Base-by-base conservation (phyloP, 2,329 filamentous ascomycete genomes). In the Exophiala sp. region DNA sequence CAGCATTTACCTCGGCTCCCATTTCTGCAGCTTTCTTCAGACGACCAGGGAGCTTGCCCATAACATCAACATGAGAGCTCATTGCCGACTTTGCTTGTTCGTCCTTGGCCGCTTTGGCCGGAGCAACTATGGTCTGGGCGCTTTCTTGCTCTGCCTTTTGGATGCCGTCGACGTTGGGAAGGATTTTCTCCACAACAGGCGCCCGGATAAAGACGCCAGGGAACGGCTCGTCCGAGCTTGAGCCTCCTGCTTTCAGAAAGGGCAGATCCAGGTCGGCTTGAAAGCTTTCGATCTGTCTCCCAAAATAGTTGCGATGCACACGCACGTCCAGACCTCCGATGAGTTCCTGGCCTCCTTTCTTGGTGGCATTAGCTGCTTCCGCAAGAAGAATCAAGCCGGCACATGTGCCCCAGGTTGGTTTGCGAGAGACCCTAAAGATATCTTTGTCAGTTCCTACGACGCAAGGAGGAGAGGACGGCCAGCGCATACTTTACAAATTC, bases 331-430 rank as follows among this genome's bases (percentile, higher is more conserved):
- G 76, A 2, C 93, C 93, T 11, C 93, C 93, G 55, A 98, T 88
- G 46, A 97, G 77, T 52, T 95, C 88, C 68, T 97, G 93, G 0
- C 91, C 91, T 37, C 88, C 89, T 62, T 86, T 83, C 66, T 96
- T 97, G 30, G 87, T 89, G 55, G 84, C 80, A 66, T 91, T 95
- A 43, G 89, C 91, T 51, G 85, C 82, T 63, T 95, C 86, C 1
- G 89, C 85, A 43, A 98, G 82, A 42, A 97, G 73, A 60, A 98
- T 96, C 50, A 97, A 78, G 8, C 93, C 93, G 10, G 93, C 93
- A 67, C 93, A 98, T 16, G 93, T 97, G 49, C 93, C 93, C 91
- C 91, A 98, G 19, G 86, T 87, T 9, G 90, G 90, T 60, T 86
- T 89, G 59, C 85, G 81, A 45, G 81, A 73, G 34, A 86, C 73